These are phyloP conservation scores for Aspergillus bertholletiae DNA, from an alignment of 495 filamentous ascomycete genomes.

Conservation along the genomic window DNA sequence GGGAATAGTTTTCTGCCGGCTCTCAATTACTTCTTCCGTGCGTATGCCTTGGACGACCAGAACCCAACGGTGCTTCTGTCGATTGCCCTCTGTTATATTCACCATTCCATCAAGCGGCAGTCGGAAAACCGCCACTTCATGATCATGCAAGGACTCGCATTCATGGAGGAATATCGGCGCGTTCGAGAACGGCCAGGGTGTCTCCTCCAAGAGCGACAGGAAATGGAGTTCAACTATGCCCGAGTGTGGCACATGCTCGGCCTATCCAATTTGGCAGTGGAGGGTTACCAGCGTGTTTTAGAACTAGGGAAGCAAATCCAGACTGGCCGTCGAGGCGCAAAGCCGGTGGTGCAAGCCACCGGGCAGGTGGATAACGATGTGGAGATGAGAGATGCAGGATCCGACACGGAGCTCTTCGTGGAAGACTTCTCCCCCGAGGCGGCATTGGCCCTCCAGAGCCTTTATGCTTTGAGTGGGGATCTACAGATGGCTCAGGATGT, in stretches of 20 bases:
- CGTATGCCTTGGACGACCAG: constrained; percentile 69
- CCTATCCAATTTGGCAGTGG: constrained; percentile 69
- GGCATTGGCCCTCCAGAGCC: constrained; percentile 66
- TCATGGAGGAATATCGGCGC: constrained; percentile 73
- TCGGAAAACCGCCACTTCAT: constrained; percentile 84
- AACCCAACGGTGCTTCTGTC: constrained; percentile 75
- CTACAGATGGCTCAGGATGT: constrained; percentile 47
- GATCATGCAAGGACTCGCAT: constrained; percentile 77
- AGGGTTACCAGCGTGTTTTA: constrained; percentile 64
- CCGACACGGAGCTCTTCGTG: constrained; percentile 13
- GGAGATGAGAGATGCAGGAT: constrained; percentile 24
- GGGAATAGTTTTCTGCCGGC: constrained; percentile 77
- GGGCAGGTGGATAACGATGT: constrained; percentile 13
- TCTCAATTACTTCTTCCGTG: constrained; percentile 88
- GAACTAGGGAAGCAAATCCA: constrained; percentile 42
- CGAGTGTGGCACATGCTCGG: constrained; percentile 79
- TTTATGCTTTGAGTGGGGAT: constrained; percentile 61
- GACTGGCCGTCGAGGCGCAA: constrained; percentile 14
- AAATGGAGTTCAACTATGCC: constrained; percentile 88
- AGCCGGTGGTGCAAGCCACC: constrained; percentile 16
- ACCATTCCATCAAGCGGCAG: constrained; percentile 83
- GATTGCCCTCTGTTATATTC: constrained; percentile 68
- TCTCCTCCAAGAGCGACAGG: constrained; percentile 56
- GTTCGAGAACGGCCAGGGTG: constrained; percentile 38
- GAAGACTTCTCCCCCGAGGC: constrained; percentile 70